A percentile compares a stretch with the other conserved stretches of the same genome.
phyloP scores from a whole-genome alignment of 495 filamentous ascomycete species.

The Talaromyces wortmannii region DNA sequence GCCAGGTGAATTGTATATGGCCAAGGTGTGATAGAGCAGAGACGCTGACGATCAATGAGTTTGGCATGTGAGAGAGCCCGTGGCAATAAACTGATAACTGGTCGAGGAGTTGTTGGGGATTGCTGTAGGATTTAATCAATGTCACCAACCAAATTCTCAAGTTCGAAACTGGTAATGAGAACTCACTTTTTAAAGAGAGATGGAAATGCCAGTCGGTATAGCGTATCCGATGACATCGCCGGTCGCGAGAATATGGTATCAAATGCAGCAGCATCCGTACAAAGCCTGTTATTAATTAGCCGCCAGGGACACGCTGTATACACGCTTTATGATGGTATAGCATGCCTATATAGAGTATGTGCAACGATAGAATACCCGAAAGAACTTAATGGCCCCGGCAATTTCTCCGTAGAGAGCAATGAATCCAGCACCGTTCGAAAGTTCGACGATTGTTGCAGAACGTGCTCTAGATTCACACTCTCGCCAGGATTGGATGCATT shows the following conservation, averaged over 20 bases:
- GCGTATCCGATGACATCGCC: neutral
- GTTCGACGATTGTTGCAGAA: neutral
- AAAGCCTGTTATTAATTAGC: slow-evolving; percentile 1
- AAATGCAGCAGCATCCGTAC: slow-evolving; percentile 2
- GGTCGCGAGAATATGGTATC: slow-evolving; percentile 1
- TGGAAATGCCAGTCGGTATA: slow-evolving; percentile 3
- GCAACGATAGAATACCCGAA: slow-evolving; percentile 4
- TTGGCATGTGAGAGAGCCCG: slow-evolving; percentile 4
- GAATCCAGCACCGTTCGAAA: slow-evolving; percentile 3
- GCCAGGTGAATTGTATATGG: slow-evolving; percentile 6
- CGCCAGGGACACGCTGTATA: neutral
- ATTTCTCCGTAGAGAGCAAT: slow-evolving; percentile 2
- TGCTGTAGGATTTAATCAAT: neutral
- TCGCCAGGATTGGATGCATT: neutral
- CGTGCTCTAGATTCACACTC: neutral
- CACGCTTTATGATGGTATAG: neutral
- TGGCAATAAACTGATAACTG: slow-evolving; percentile 3
- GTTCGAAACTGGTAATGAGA: neutral
- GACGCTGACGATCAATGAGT: slow-evolving; percentile 4
- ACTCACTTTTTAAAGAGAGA: slow-evolving; percentile 3
- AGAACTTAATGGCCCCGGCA: slow-evolving; percentile 1
- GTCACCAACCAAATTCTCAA: slow-evolving; percentile 1
- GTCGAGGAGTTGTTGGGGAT: slow-evolving; percentile 4
- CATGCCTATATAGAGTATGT: slow-evolving; percentile 5
- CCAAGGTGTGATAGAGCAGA: slow-evolving; percentile 5